Base-by-base conservation (phyloP, 2,329 filamentous ascomycete species). In the Atkinsonella texensis region DNA sequence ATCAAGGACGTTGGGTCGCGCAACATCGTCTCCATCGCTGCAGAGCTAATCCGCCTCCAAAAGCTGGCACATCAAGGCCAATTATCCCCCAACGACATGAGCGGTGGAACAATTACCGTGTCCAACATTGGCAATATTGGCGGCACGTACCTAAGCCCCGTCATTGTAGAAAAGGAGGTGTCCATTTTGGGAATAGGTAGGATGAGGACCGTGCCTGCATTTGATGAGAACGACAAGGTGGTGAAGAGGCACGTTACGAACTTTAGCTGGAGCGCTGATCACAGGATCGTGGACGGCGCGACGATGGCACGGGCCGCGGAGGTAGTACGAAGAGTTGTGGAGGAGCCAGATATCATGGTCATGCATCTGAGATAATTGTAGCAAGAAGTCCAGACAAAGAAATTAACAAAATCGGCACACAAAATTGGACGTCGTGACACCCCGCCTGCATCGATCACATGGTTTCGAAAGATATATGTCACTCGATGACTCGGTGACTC, bases 41-140 rank as follows among this genome's bases (percentile, higher is more conserved):
- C 76, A 17, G 89, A 95, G 65, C 77, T 97, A 49, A 67, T 70
- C 9, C 80, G 87, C 4, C 79, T 97, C 18, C 86, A 90, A 63
- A 67, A 70, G 2, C 80, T 89, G 10, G 91, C 89, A 1, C 73
- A 77, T 13, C 74, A 77, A n/a, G 88, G 89, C 33, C 88, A 85
- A 66, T 77, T 98, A 4, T 74, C 80, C 1, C 77, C 83, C 2
- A 74, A 77, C 17, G 90, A 98, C 67, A 75, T 98, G 56, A 78
- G 75, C 38, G 89, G 89, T 49, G 89, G 89, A 15, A 97, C 93
- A 1, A 91, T 98, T 62, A 96, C 93, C 0, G 82, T 98, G 48
- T 95, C 89, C 60, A 98, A 98, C 66, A 95, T 98, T 59, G 93
- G 93, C 45, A 95, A 83, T 60, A 89, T 98, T 45, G 93, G 93